phyloP scores from a whole-genome alignment of 495 filamentous ascomycete genomes.

The Penicillium argentinense region DNA sequence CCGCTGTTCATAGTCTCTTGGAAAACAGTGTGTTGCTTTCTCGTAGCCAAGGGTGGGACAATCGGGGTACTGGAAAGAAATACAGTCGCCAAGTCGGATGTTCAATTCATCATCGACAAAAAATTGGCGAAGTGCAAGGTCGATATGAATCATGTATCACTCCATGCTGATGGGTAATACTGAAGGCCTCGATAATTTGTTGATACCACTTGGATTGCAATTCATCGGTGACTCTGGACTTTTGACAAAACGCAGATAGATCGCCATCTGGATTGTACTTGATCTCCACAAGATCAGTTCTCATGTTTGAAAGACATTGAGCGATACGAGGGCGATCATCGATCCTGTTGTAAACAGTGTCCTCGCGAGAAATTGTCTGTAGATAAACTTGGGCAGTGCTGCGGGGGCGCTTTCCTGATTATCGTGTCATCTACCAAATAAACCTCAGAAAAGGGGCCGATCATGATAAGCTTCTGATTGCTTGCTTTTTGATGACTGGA shows the following conservation, averaged over 20 bases:
- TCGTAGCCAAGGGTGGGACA: constrained; percentile 16
- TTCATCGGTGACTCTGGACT: not conserved
- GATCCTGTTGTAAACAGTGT: no score
- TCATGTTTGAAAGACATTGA: not conserved
- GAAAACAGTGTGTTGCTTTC: constrained; percentile 20
- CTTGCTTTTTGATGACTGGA: no score
- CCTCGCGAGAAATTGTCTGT: no score
- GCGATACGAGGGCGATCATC: constrained; percentile 1
- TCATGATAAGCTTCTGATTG: no score
- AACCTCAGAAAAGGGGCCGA: no score
- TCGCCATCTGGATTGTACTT: constrained; percentile 9
- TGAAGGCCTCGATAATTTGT: constrained; percentile 3
- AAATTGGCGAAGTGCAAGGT: constrained; percentile 8
- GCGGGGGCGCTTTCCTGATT: no score
- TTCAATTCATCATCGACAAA: constrained; percentile 15
- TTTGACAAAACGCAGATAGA: not conserved
- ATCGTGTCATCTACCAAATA: no score
- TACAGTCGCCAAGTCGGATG: constrained; percentile 19
- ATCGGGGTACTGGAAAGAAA: constrained; percentile 16
- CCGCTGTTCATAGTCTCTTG: constrained; percentile 8
- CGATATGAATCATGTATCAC: constrained; percentile 1
- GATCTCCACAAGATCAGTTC: constrained; percentile 6
- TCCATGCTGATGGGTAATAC: not conserved
- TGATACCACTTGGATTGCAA: no score
- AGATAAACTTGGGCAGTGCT: no score